phyloP scores from a whole-genome alignment of 2,329 filamentous ascomycete species.

The Colletotrichum truncatum region DNA sequence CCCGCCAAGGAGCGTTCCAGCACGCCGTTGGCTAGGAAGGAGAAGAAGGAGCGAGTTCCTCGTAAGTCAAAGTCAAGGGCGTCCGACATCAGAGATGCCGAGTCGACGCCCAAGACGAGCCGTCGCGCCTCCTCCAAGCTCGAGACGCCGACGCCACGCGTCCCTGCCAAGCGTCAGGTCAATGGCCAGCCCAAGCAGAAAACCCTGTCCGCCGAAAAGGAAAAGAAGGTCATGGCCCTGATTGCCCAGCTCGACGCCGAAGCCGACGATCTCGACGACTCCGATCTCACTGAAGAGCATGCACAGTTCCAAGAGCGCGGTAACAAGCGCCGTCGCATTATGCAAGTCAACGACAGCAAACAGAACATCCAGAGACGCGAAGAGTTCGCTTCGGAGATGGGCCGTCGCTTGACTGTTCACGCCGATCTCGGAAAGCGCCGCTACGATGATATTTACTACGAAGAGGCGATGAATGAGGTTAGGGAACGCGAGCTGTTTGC shows the following conservation, averaged over 20 bases:
- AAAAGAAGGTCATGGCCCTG: slow-evolving; percentile 74
- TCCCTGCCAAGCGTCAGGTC: slow-evolving; percentile 65
- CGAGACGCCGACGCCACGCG: slow-evolving; percentile 56
- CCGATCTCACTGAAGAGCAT: slow-evolving; percentile 54
- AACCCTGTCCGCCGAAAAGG: slow-evolving; percentile 65
- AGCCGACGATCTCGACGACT: slow-evolving; percentile 55
- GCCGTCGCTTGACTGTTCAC: slow-evolving; percentile 72
- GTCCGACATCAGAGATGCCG: slow-evolving; percentile 60
- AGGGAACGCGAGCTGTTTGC: slow-evolving; percentile 89
- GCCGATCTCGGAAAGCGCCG: slow-evolving; percentile 77
- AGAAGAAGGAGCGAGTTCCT: slow-evolving; percentile 37
- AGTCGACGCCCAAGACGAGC: slow-evolving; percentile 54
- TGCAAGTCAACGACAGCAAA: slow-evolving; percentile 68
- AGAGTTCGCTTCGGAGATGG: slow-evolving; percentile 68
- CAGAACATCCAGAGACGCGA: slow-evolving; percentile 70
- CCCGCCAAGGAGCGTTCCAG: slow-evolving; percentile 25
- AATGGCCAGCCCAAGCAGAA: slow-evolving; percentile 66
- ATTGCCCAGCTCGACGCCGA: slow-evolving; percentile 54
- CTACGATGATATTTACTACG: slow-evolving; percentile 80
- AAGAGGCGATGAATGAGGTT: slow-evolving; percentile 85
- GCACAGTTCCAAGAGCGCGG: slow-evolving; percentile 62
- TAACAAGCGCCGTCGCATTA: slow-evolving; percentile 75
- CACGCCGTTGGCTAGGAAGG: slow-evolving; percentile 29
- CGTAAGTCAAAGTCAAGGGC: slow-evolving; percentile 59
- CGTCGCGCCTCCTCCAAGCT: slow-evolving; percentile 63